Base-by-base conservation (phyloP, 2,329 filamentous ascomycete species). In the Monosporascus sp. region DNA sequence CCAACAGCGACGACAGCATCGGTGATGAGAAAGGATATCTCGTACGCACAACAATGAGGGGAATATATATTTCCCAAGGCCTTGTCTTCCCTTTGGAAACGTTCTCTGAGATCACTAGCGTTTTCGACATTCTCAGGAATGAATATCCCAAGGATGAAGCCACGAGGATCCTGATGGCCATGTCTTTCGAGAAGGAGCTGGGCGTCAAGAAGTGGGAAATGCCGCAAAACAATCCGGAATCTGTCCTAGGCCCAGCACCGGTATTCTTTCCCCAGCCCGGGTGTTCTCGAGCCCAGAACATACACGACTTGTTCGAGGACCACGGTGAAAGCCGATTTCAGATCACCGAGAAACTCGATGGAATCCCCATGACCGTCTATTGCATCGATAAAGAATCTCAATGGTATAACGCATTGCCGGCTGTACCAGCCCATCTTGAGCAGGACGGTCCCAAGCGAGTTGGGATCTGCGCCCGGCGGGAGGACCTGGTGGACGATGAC, bases 331-430 rank as follows among this genome's bases (percentile, higher is more conserved):
- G 39, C 1, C 24, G 54, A 1, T 68, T 63, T 50, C 63, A 68
- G 46, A 54, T 68, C 50, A 68, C 66, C 3, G 65, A 68, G 51
- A 70, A 69, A 55, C 59, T 69, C 3, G 67, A 70, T 50, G 67
- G 67, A 2, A 25, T 62, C 2, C 61, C 66, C 17, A 68, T 69
- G 63, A 62, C 60, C 1, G 54, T 68, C 27, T 70, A 69, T 51
- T 49, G 53, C 6, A 54, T 69, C 14, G 41, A 55, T 5, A 52
- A 51, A 14, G 50, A 49, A 38, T 65, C 64, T 3, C 49, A 44
- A 6, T 65, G 60, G 62, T 47, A 54, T 27, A 38, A 48, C 1
- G 52, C 46, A 9, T 47, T 66, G 9, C 60, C 61, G 15, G 47
- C 27, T 5, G 24, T 61, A 1, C 56, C 55, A 2, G 45, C 55